A percentile compares a stretch with the other conserved stretches of the same genome.
These are phyloP conservation scores for Spencermartinsiella europaea DNA, from an alignment of 805 yeast species.

Conservation along the genomic window DNA sequence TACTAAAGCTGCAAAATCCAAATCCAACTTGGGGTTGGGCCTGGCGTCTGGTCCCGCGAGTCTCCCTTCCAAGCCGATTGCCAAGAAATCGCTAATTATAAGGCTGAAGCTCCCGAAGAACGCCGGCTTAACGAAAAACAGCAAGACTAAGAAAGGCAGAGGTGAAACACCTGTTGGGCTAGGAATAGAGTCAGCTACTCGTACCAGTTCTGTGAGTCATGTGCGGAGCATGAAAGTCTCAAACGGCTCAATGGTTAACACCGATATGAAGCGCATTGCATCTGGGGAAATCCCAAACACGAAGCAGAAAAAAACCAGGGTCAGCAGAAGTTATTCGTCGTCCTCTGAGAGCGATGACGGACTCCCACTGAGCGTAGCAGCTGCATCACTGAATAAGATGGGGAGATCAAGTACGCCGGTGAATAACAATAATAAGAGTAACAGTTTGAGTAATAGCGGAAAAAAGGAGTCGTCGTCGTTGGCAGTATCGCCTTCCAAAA, in stretches of 20 bases:
- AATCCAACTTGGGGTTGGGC: background rate
- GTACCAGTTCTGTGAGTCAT: no score
- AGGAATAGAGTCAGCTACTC: background rate
- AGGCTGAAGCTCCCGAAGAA: background rate
- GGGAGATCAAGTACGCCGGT: background rate
- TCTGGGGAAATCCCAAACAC: background rate
- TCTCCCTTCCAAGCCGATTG: background rate
- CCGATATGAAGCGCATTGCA: slow-evolving; percentile 2
- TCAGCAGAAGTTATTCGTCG: slow-evolving; percentile 4
- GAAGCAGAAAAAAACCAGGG: slow-evolving; percentile 2
- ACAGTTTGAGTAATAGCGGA: background rate
- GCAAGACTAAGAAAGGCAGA: background rate
- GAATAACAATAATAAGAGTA: background rate
- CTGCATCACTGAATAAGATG: background rate
- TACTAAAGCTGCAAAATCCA: background rate
- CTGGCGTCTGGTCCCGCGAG: background rate
- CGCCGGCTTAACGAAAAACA: background rate
- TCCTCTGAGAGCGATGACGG: slow-evolving; percentile 1
- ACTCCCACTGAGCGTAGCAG: background rate
- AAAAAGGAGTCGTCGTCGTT: background rate
- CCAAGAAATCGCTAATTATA: background rate
- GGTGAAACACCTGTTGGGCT: background rate
- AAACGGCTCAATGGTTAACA: background rate
- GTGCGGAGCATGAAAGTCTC: background rate
- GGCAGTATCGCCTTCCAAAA: slow-evolving; percentile 8